phyloP scores from a whole-genome alignment of 257 asterid species.

The Solanum chilense region DNA sequence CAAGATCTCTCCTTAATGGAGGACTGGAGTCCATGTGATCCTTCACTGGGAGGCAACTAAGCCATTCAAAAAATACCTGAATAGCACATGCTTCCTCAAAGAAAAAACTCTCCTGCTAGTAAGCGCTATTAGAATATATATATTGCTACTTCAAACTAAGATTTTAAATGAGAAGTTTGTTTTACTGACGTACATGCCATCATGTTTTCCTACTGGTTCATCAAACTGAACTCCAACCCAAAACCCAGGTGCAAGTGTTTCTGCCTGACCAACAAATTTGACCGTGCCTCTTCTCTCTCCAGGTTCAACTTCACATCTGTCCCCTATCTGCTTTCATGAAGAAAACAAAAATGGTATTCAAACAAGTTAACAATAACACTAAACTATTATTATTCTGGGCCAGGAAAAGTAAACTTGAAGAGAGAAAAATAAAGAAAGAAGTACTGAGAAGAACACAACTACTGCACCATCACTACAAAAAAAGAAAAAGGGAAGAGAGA shows the following conservation, averaged over 20 bases:
- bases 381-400: not conserved
- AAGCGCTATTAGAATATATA: not conserved
- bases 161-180: not conserved
- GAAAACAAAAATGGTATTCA: not conserved
- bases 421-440: not conserved
- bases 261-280: slow-evolving; percentile 80
- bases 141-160: not conserved
- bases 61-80: not conserved
- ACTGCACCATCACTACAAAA: not conserved
- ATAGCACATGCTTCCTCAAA: not conserved
- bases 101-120: not conserved
- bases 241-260: slow-evolving; percentile 78
- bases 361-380: not conserved
- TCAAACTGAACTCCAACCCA: slow-evolving; percentile 94
- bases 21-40: not conserved
- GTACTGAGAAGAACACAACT: not conserved
- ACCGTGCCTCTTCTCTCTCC: slow-evolving; percentile 83
- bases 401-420: not conserved
- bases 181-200: slow-evolving; percentile 65
- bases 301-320: slow-evolving; percentile 86
- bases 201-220: slow-evolving; percentile 91
- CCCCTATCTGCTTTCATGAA: slow-evolving; percentile 50
- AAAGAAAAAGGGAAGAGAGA: not conserved
- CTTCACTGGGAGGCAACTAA: not conserved
- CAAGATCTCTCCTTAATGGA: not conserved